Percentiles rank a stretch among this genome's conserved stretches.
Conservation (phyloP, 768 basidiomycete genomes). For the Clitopilus hobsonii region DNA sequence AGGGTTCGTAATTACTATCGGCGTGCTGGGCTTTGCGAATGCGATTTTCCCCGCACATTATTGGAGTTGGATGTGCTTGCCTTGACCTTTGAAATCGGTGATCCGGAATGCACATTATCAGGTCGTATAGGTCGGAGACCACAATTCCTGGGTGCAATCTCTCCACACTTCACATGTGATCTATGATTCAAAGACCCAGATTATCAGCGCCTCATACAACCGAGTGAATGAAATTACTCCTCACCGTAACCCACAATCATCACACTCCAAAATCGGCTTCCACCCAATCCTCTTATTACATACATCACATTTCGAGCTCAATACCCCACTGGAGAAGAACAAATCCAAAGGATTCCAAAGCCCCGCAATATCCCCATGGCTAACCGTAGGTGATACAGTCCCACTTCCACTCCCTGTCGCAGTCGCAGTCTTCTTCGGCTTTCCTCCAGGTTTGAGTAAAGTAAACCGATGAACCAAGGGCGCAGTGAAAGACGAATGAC, state of each 20-base stretch:
- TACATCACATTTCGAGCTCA: conserved; percentile 77
- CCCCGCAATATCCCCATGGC: conserved; percentile 22
- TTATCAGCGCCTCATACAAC: conserved; percentile 5
- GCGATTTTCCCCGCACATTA: conserved; percentile 23
- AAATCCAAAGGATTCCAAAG: conserved; percentile 78
- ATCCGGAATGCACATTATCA: conserved; percentile 24
- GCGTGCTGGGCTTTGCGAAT: conserved; percentile 18
- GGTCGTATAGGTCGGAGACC: conserved; percentile 45
- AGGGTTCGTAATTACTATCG: conserved; percentile 4
- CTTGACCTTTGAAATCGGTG: conserved; percentile 36
- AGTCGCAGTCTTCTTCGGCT: conserved; percentile 38
- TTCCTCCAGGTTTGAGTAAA: conserved; percentile 73
- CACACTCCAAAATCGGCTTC: conserved; percentile 84
- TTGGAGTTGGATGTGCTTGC: conserved; percentile 28
- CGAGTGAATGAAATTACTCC: conserved; percentile 13
- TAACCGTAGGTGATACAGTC: conserved; percentile 25
- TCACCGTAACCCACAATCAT: conserved; percentile 80
- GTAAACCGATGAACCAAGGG: conserved; percentile 82
- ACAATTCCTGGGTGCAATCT: conserved; percentile 75
- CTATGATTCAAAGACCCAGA: conserved; percentile 32
- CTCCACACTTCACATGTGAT: conserved; percentile 85
- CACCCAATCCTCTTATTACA: conserved; percentile 80
- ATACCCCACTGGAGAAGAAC: conserved; percentile 68
- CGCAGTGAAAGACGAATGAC: conserved; percentile 29
- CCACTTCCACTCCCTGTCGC: conserved; percentile 31